phyloP scores from a whole-genome alignment of 805 yeast genomes.

The Candida xiaguanensis region DNA sequence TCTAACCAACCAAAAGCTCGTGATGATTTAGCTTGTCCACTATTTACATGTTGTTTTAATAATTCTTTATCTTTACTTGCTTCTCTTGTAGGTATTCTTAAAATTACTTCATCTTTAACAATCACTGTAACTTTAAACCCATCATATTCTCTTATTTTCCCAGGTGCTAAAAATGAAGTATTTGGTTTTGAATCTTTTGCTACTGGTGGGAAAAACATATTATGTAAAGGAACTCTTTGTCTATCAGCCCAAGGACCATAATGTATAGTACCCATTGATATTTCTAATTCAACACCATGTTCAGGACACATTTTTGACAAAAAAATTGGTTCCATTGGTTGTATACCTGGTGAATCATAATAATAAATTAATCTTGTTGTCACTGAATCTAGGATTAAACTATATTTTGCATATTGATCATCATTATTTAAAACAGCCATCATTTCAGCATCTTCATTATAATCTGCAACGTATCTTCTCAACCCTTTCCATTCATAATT shows the following conservation, averaged over 20 bases:
- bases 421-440: slow-evolving; percentile 33
- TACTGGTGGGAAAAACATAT: slow-evolving; percentile 62
- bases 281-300: slow-evolving; percentile 54
- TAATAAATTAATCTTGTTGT: slow-evolving; percentile 53
- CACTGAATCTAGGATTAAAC: slow-evolving; percentile 63
- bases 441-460: slow-evolving; percentile 22
- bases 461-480: slow-evolving; percentile 55
- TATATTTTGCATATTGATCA: slow-evolving; percentile 79
- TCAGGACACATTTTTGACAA: slow-evolving; percentile 19
- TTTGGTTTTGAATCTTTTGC: slow-evolving; percentile 51
- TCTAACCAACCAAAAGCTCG: slow-evolving; percentile 95
- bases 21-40: slow-evolving; percentile 13
- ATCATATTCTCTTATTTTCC: slow-evolving; percentile 51
- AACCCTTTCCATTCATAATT: slow-evolving; percentile 68
- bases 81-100: slow-evolving; percentile 83
- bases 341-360: slow-evolving; percentile 67
- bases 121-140: slow-evolving; percentile 54
- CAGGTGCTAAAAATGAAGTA: slow-evolving; percentile 33
- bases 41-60: slow-evolving; percentile 12
- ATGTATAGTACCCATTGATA: slow-evolving; percentile 62
- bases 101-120: slow-evolving; percentile 59
- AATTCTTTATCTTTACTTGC: slow-evolving; percentile 62
- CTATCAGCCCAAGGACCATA: slow-evolving; percentile 98
- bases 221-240: slow-evolving; percentile 64
- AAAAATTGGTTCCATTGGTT: background rate